Evolutionary conservation across 805 yeast species (phyloP), one percentile per base, ranked within the genome.

Genomic region (Metschnikowia amazonensis): DNA sequence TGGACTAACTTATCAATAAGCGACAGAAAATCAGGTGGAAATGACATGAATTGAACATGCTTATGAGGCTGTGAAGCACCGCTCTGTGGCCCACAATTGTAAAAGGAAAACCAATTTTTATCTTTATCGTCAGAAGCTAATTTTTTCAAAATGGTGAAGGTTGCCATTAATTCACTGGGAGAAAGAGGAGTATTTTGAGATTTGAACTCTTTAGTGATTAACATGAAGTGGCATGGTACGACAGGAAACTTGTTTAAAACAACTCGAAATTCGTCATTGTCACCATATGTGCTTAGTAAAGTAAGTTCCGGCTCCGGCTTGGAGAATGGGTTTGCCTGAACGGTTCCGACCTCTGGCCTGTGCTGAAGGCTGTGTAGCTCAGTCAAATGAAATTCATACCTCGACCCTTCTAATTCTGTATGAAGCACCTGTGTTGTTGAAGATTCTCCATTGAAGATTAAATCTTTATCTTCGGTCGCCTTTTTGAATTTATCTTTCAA

Each of bases 51-150:
- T 66, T 94, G 99, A 51, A 94, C 65, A 66, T 92, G 99, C 61
- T 87, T 89, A 68, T 92, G 99, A 39, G 86, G 84, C 59, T 89
- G 94, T 0, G 97, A 89, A n/a, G 96, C 96, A 1, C 98, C 99
- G 50, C 95, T 81, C 55, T 80, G 75, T 16, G 82, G 80, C 6
- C 99, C 99, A 59, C 88, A 82, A 64, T 92, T 92, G 75, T 80
- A 92, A 64, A 92, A 92, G 0, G 89, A 89, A 61, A 90, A 72
- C 74, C 86, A 84, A 46, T 77, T 73, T 13, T 63, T 69, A 18
- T 61, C 42, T 51, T 49, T 63, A 45, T 65, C 63, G 4, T 48
- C 54, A 9, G 56, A 47, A 56, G 80, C 79, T 42, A 85, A 67
- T 14, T 66, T 67, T 13, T 64, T 60, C 49, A 92, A 67, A 18